Evolutionary conservation across 768 basidiomycete species (phyloP).

Genomic region (Suillus tomentosus): DNA sequence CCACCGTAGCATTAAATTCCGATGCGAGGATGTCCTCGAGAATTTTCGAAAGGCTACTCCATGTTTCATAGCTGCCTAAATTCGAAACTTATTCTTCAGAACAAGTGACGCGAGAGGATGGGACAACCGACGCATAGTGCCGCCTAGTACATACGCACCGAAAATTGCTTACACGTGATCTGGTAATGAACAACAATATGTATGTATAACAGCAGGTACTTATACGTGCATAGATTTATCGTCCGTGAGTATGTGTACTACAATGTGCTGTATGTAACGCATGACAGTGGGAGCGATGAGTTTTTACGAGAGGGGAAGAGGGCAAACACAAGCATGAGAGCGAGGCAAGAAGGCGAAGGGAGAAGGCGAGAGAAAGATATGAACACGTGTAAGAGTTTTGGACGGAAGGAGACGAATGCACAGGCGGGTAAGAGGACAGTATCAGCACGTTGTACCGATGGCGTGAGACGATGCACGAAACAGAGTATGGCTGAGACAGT

Average conservation of each 20-base stretch:
- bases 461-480: constrained; percentile 15
- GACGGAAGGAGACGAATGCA: constrained; percentile 22
- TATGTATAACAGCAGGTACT: constrained; percentile 8
- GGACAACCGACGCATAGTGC: not conserved
- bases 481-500: constrained; percentile 13
- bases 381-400: constrained; percentile 19
- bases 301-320: constrained; percentile 8
- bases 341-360: constrained; percentile 15
- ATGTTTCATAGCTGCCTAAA: constrained; percentile 75
- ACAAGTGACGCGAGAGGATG: not conserved
- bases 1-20: constrained; percentile 91
- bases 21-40: constrained; percentile 87
- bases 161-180: constrained; percentile 6
- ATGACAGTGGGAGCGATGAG: constrained; percentile 7
- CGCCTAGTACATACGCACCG: not conserved
- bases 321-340: constrained; percentile 4
- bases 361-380: constrained; percentile 8
- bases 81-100: not conserved
- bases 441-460: constrained; percentile 21
- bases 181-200: constrained; percentile 3
- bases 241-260: constrained; percentile 12
- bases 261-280: constrained; percentile 11
- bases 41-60: constrained; percentile 91
- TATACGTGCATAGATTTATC: constrained; percentile 11
- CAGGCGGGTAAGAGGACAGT: constrained; percentile 24